phyloP scores from a whole-genome alignment of 2,329 filamentous ascomycete genomes.

The Trichophyton schoenleinii region DNA sequence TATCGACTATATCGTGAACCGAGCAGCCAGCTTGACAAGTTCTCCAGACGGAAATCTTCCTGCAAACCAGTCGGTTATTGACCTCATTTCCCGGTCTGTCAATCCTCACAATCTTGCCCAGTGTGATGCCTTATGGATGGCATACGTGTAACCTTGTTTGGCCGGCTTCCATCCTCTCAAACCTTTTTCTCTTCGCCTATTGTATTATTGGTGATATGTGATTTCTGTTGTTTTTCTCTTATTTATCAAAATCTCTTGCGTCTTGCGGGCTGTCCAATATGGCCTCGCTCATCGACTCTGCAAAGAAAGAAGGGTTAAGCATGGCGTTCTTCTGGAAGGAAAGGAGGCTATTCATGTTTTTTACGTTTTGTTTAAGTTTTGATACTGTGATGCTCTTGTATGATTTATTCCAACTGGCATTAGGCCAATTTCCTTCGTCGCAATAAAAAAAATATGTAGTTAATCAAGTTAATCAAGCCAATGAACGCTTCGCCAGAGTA shows the following conservation, averaged over 20 bases:
- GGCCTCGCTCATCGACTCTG: not conserved
- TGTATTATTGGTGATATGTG: not conserved
- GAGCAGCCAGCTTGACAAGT: slow-evolving; percentile 72
- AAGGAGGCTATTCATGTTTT: not conserved
- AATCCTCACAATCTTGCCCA: slow-evolving; percentile 80
- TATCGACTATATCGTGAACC: slow-evolving; percentile 81
- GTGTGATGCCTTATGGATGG: slow-evolving; percentile 94
- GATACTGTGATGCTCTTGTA: not conserved
- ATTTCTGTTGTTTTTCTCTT: not conserved
- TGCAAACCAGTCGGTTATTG: slow-evolving; percentile 93
- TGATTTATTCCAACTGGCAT: not conserved
- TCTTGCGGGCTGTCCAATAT: not conserved
- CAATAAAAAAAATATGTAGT: not conserved
- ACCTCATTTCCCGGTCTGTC: slow-evolving; percentile 81
- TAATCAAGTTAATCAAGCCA: not conserved
- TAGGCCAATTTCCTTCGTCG: not conserved
- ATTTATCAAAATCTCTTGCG: slow-evolving; percentile 9
- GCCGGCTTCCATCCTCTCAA: not conserved
- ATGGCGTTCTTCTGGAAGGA: slow-evolving; percentile 2
- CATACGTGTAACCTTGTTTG: slow-evolving; percentile 48
- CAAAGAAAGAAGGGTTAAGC: slow-evolving; percentile 1
- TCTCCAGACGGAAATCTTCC: slow-evolving; percentile 65
- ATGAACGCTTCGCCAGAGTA: not conserved
- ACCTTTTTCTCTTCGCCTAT: slow-evolving; percentile 27
- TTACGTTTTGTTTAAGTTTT: not conserved